Evolutionary conservation across 441 rosid genomes (phyloP).

Genomic region (Bruguiera hainesii): DNA sequence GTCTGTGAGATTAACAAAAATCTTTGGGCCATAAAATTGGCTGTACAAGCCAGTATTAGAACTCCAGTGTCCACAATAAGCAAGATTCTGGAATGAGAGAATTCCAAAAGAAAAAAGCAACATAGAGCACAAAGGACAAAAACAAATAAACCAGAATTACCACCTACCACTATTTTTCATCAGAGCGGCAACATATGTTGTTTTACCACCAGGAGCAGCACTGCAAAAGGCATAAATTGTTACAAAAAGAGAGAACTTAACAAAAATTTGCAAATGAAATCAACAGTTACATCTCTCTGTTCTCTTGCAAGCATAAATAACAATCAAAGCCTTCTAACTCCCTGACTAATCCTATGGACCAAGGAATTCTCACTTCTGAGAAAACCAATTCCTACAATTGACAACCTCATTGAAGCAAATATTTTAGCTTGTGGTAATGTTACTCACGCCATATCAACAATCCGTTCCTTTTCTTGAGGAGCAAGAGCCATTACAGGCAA

Average conservation of each 20-base stretch:
- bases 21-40: neutral
- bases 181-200: slow-evolving; percentile 85
- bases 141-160: slow-evolving; percentile 16
- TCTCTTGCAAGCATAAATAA: no score
- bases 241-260: neutral
- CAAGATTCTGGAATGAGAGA: no score
- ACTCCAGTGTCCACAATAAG: neutral
- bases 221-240: slow-evolving; percentile 42
- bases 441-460: slow-evolving; percentile 97
- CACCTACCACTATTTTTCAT: slow-evolving; percentile 91
- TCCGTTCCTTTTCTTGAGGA: slow-evolving; percentile 85
- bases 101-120: neutral
- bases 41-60: neutral
- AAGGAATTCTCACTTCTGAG: no score
- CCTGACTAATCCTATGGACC: no score
- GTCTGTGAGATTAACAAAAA: no score
- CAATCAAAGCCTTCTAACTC: no score
- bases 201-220: slow-evolving; percentile 99
- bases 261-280: no score
- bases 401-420: no score
- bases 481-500: slow-evolving; percentile 99
- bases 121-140: neutral
- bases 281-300: no score
- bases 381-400: no score
- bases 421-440: neutral